A percentile compares a stretch with the other conserved stretches of the same genome.
phyloP scores from a whole-genome alignment of 345 rosid species.

The Noccaea bulbosa region DNA sequence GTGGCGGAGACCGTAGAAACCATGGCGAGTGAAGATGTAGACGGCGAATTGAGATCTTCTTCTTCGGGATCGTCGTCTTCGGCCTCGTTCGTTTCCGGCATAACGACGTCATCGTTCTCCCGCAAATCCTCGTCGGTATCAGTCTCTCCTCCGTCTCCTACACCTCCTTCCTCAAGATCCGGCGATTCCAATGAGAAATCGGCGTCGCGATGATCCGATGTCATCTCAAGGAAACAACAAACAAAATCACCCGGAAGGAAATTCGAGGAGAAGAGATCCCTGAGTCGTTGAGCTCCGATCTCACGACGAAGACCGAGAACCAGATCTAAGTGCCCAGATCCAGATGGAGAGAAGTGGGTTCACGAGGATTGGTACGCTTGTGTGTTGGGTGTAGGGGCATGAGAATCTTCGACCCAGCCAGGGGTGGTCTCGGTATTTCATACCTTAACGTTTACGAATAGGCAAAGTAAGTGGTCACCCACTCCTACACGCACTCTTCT shows the following conservation, averaged over 20 bases:
- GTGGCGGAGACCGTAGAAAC: conserved; percentile 34
- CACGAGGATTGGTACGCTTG: conserved; percentile 38
- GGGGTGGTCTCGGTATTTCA: conserved; percentile 34
- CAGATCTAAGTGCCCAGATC: conserved; percentile 15
- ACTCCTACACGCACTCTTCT: conserved; percentile 29
- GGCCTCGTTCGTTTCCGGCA: conserved; percentile 44
- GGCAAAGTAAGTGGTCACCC: conserved; percentile 25
- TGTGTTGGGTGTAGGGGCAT: conserved; percentile 26
- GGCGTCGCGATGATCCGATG: conserved; percentile 63
- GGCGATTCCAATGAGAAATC: conserved; percentile 60
- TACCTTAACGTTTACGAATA: not conserved
- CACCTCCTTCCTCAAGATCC: conserved; percentile 56
- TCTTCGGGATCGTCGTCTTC: conserved; percentile 61
- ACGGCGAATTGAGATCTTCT: conserved; percentile 57
- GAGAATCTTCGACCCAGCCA: conserved; percentile 34
- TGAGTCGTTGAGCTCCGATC: conserved; percentile 18
- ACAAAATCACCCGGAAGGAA: not conserved
- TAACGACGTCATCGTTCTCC: conserved; percentile 48
- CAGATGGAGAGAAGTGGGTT: conserved; percentile 30
- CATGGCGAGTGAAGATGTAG: conserved; percentile 47
- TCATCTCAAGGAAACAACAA: conserved; percentile 43
- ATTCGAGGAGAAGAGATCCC: conserved; percentile 18
- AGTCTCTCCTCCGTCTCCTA: conserved; percentile 44
- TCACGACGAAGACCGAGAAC: not conserved
- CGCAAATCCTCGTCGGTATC: conserved; percentile 48